Percentiles rank a stretch among this genome's conserved stretches.
These are phyloP conservation scores for Lipomyces spencermartinsiae DNA, from an alignment of 805 yeast species.

Conservation along the genomic window DNA sequence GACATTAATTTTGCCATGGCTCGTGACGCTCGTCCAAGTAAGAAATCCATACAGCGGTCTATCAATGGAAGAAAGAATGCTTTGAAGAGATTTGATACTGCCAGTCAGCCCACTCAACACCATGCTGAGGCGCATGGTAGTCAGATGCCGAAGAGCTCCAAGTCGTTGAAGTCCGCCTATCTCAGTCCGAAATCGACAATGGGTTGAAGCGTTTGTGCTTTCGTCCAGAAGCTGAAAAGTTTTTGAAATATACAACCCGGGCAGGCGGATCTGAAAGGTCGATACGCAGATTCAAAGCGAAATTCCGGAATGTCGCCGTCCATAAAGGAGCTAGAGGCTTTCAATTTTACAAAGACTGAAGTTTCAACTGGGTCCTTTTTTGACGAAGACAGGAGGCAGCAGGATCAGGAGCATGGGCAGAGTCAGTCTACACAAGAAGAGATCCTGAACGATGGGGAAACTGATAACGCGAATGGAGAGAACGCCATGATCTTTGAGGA, in stretches of 20 bases:
- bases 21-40: conserved; percentile 4
- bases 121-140: neutral
- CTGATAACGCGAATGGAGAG: neutral
- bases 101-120: neutral
- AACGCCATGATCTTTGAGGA: too few relatives aligned
- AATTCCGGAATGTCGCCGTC: neutral
- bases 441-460: neutral
- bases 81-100: neutral
- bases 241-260: neutral
- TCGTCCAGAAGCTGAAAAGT: neutral
- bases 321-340: neutral
- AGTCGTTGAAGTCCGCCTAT: neutral
- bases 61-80: conserved; percentile 4
- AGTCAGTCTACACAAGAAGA: neutral
- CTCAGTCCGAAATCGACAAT: neutral
- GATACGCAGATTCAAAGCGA: neutral
- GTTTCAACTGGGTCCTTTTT: too few relatives aligned
- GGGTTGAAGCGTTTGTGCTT: neutral
- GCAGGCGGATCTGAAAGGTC: neutral
- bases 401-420: neutral
- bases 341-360: neutral
- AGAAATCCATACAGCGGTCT: conserved; percentile 2
- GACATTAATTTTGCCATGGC: neutral
- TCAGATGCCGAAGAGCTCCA: neutral
- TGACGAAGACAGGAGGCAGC: neutral